Evolutionary conservation across 371 early-diverging fungal genomes (phyloP), one percentile per base, ranked within the genome.

Genomic region (Coemansia sp.): DNA sequence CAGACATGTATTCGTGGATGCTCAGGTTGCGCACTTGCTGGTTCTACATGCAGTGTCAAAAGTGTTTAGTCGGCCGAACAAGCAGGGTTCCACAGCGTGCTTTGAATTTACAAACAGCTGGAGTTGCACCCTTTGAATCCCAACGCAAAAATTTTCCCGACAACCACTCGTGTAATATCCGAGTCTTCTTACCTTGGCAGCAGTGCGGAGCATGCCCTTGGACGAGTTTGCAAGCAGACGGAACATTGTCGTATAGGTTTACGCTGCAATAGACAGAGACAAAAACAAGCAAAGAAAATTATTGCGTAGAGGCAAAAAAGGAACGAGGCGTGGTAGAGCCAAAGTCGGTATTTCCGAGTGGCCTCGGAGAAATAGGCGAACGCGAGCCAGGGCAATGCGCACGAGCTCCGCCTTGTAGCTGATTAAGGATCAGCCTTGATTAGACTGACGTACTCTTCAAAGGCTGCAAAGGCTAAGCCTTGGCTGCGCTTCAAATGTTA

Each of bases 1-100:
- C 94, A 29, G 98, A 97, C 66, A 90, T 82, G 83, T 97, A 91
- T 85, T 99, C 99, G 82, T 99, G 99, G 76, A 99, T 94, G 68
- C 95, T 93, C 61, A 99, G 90, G 86, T 87, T 87, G 72, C 95
- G 91, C 83, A 87, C 88, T 81, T 90, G 90, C 82, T 89, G 89
- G 64, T 45, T 54, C 74, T 71, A 78, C 18, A 47, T n/a, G 48
- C 8, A 18, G 48, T 8, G 18, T 1, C n/a, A 45, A 21, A 58
- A 39, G 27, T 5, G 58, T 57, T 57, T 55, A 48, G 48, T 48
- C 48, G 21, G 22, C 21, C 8, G 48, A 16, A 48, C 18, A 48
- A n/a, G 16, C 48, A 48, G 48, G 16, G 13, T 13, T n/a, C n/a
- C n/a, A n/a, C 45, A n/a, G 45, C 45, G 45, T 45, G 45, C 45